Conservation (phyloP, 2,329 filamentous ascomycete species). For the Gremmenia infestans region DNA sequence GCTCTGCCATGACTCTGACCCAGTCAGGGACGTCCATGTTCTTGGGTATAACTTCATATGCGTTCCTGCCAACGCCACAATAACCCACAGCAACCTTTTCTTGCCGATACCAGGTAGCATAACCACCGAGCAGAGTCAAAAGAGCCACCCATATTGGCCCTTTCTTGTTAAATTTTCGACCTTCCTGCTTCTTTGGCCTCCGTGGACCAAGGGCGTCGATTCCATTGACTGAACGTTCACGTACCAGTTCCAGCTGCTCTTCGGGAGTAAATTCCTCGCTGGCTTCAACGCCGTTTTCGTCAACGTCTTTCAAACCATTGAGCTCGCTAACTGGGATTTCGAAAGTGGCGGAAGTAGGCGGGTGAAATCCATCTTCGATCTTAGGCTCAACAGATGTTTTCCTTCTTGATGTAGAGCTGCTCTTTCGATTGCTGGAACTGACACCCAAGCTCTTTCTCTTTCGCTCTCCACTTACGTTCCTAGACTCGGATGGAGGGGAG, state of each 20-base stretch:
- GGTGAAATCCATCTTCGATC: conserved; percentile 47
- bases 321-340: conserved; percentile 48
- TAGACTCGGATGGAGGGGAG: conserved; percentile 53
- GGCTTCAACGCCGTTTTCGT: conserved; percentile 50
- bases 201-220: conserved; percentile 40
- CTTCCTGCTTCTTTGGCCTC: conserved; percentile 38
- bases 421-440: conserved; percentile 37
- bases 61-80: conserved; percentile 74
- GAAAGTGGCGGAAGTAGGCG: conserved; percentile 53
- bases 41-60: conserved; percentile 38
- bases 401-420: conserved; percentile 39
- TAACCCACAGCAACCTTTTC: conserved; percentile 97
- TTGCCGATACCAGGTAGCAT: conserved; percentile 81
- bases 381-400: conserved; percentile 41
- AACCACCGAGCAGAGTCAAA: conserved; percentile 63
- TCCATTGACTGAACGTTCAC: conserved; percentile 57
- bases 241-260: conserved; percentile 75
- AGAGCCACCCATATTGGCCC: conserved; percentile 69
- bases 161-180: conserved; percentile 47
- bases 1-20: conserved; percentile 63
- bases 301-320: conserved; percentile 36
- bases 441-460: conserved; percentile 34
- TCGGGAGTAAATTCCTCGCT: conserved; percentile 95
- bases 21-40: conserved; percentile 66
- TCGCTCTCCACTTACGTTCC: conserved; percentile 45